Conservation (phyloP, 805 yeast species). For the Cyberlindnera subsufficiens region DNA sequence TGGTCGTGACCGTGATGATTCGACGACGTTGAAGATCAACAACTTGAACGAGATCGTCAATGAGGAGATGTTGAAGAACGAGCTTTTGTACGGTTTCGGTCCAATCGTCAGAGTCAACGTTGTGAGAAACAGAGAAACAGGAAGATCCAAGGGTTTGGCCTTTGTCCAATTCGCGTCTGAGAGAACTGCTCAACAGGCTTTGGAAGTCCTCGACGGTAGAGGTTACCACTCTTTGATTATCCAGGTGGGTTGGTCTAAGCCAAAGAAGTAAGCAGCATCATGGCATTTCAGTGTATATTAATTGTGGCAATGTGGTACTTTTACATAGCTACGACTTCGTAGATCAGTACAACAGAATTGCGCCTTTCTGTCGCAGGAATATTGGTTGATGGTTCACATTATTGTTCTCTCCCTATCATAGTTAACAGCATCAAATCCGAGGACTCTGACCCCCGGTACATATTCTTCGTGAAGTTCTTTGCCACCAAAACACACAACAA, state of each 20-base stretch:
- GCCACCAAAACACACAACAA: neutral
- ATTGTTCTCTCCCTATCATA: no score
- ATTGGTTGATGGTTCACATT: no score
- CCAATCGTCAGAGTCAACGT: constrained; percentile 69
- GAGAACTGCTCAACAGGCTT: constrained; percentile 68
- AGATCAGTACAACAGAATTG: no score
- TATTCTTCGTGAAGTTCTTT: no score
- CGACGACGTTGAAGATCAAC: constrained; percentile 82
- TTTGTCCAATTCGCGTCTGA: constrained; percentile 76
- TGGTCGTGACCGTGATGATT: constrained; percentile 70
- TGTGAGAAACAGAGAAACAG: constrained; percentile 88
- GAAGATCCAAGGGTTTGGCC: constrained; percentile 92
- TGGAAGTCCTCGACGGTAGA: constrained; percentile 74
- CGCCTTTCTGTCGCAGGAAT: no score
- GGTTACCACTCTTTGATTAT: constrained; percentile 89
- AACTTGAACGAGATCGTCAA: constrained; percentile 82
- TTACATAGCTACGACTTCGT: no score
- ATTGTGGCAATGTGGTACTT: no score
- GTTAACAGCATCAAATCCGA: no score
- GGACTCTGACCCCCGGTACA: no score
- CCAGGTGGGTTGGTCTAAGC: constrained; percentile 54
- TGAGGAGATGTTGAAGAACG: constrained; percentile 72
- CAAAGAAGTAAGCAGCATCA: constrained; percentile 4
- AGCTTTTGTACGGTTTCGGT: constrained; percentile 64
- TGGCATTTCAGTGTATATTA: no score